Percentiles rank a stretch among this genome's conserved stretches.
phyloP scores from a whole-genome alignment of 306 rosid genomes.

The Citrullus colocynthis region DNA sequence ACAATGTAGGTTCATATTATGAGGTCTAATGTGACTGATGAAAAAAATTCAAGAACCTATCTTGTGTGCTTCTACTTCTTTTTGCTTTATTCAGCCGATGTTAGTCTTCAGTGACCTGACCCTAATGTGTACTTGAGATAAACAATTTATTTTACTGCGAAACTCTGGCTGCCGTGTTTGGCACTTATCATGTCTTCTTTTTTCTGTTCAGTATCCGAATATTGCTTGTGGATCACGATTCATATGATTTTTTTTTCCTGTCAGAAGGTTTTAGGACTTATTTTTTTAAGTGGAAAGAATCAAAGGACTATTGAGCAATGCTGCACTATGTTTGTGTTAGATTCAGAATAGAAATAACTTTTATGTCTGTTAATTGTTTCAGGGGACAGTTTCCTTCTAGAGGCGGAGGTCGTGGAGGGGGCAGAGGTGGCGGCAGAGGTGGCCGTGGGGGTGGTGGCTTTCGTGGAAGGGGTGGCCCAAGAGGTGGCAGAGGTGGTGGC shows the following conservation, averaged over 20 bases:
- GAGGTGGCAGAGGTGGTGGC: constrained; percentile 71
- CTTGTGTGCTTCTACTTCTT: not conserved
- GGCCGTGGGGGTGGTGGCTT: constrained; percentile 52
- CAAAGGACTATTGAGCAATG: not conserved
- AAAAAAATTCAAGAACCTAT: not conserved
- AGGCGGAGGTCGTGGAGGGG: constrained; percentile 57
- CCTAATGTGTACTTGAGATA: not conserved
- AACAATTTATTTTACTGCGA: not conserved
- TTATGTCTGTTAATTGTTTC: constrained; percentile 10
- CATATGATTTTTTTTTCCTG: not conserved
- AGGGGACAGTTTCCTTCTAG: constrained; percentile 54
- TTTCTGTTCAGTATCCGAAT: not conserved
- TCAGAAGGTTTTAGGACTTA: not conserved
- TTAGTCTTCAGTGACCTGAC: not conserved
- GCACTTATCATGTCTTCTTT: not conserved
- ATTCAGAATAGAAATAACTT: not conserved
- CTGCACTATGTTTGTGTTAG: not conserved
- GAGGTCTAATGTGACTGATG: not conserved
- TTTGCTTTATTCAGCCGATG: not conserved
- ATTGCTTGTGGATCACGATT: not conserved
- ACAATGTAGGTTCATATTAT: not conserved
- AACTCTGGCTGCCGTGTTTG: not conserved
- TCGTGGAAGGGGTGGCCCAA: constrained; percentile 73
- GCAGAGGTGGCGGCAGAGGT: constrained; percentile 40
- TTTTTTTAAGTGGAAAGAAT: not conserved